Evolutionary conservation across 1,284 basidiomycete species (phyloP), one percentile per base, ranked within the genome.

Genomic region (Ganoderma lucidum): DNA sequence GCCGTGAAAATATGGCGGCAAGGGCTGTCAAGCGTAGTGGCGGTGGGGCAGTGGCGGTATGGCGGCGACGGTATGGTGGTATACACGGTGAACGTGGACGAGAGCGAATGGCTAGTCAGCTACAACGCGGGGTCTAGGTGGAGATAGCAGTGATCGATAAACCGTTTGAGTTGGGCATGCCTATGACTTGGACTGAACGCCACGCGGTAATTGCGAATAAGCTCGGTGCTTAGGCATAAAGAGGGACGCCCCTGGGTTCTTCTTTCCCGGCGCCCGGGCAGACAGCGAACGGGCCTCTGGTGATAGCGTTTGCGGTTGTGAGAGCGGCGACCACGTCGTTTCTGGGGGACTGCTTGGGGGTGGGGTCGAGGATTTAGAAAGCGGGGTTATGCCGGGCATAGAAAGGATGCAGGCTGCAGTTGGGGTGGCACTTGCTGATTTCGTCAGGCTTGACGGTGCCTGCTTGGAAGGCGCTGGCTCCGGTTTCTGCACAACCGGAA

Each of bases 161-260:
- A 42, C n/a, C 53, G 44, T 44, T 56, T 48, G 48, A 41, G 19
- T 62, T 23, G 19, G 61, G 63, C 45, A 32, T 14, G 51, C 45
- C 62, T 68, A 72, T n/a, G 71, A 69, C 60, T 73, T 73, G 62
- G 72, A 71, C 51, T 59, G 59, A 8, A 73, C 66, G 5, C 72
- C 66, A 37, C 68, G 72, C 39, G 72, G 68, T 41, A 86, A 84
- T 75, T 92, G 90, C 53, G 90, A 90, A 77, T 88, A 81, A 28
- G 87, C 84, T 68, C 90, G 89, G 74, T 89, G 89, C 79, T 93
- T 93, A 59, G 92, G 92, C 80, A 93, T 88, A 78, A 93, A 93
- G 48, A 93, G 79, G 63, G 86, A 83, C 62, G 90, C 83, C 85
- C 87, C 88, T 35, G 87, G 88, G 77, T 91, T 86, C 79, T 85